Base-by-base conservation (phyloP, 805 yeast species). In the Schizosaccharomyces japonicus region DNA sequence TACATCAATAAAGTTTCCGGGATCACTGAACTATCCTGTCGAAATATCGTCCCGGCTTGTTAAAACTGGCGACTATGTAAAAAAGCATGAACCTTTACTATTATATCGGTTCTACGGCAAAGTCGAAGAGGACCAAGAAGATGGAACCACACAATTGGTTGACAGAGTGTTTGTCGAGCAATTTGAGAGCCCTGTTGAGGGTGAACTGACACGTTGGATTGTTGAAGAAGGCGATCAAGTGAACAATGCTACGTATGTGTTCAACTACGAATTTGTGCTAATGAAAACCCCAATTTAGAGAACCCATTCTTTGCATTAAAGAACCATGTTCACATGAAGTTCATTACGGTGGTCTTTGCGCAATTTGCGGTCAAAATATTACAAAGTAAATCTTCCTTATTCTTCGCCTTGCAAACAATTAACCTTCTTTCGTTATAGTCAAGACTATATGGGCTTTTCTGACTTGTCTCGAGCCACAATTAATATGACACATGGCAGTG, bases 341-440 rank as follows among this genome's bases (percentile, higher is more conserved):
- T 26, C 95, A 90, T 54, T 90, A 78, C 57, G 94, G 93, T 11
- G 96, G 96, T 0, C 67, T 87, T 39, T 87, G 98, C 64, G 95
- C 95, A 0, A 62, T 82, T 19, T 87, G 98, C 60, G 96, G 96
- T 4, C 74, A 73, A 50, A 72, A 80, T 5, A 70, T 90, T 7
- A 53, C 55, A 4, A 42, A 31, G 52, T 52, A 50, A n/a, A 51
- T 42, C 7, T 31, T 13, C 13, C 11, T 10, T 15, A 21, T 17
- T 4, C 7, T 39, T 29, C 25, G 23, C 2, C 44, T 26, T 25
- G 17, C 10, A 13, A 26, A 15, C 5, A 27, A 36, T 8, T 13
- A 15, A 5, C 23, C 17, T 17, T 31, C 4, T 11, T 31, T 34
- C 4, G 13, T 2, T 34, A 27, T 50, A 78, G 73, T 46, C 67